Base-by-base conservation (phyloP, 306 rosid genomes). In the Cicer pinnatifidum region DNA sequence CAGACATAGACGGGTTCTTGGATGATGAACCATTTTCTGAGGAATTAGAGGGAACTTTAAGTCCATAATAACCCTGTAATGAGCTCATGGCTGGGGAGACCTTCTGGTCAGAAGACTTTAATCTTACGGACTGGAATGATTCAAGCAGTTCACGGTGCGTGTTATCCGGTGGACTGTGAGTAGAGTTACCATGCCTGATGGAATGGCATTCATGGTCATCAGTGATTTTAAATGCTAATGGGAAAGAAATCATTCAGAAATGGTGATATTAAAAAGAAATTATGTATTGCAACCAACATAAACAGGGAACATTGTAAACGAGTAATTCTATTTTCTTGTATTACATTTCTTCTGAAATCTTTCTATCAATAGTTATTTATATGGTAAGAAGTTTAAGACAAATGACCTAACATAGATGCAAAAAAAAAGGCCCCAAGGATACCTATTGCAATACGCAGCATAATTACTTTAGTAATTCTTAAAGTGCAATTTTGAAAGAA, bases 61-160 rank as follows among this genome's bases (percentile, higher is more conserved):
- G 96, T 73, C 93, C 93, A 81, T 87, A 89, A 72, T 79, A 90
- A 76, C 90, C 96, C 72, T 85, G 97, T 81, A 90, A 85, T 71
- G 93, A 85, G 87, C 76, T 78, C 96, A 90, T 93, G 68, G 92
- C 97, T 13, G 77, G 78, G 73, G 96, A 87, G 64, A 88, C 69
- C 73, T 76, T 87, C 48, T 65, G 82, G 6, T 64, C 83, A 15
- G 87, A 67, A 74, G 92, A 63, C 85, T 75, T 82, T 11, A 73
- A 13, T 84, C 73, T 69, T 46, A 83, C 63, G 77, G 93, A 81
- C 62, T 85, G 85, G 75, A 92, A 92, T 43, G 96, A 89, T 46
- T 77, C 91, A 54, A 89, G 73, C 71, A 89, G 75, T 38, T 89
- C 96, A 13, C 53, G 70, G 45, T 80, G 72, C 3, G 40, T 45